Percentiles rank a stretch among this genome's conserved stretches.
Conservation (phyloP, 805 yeast species). For the Wickerhamia fluorescens region DNA sequence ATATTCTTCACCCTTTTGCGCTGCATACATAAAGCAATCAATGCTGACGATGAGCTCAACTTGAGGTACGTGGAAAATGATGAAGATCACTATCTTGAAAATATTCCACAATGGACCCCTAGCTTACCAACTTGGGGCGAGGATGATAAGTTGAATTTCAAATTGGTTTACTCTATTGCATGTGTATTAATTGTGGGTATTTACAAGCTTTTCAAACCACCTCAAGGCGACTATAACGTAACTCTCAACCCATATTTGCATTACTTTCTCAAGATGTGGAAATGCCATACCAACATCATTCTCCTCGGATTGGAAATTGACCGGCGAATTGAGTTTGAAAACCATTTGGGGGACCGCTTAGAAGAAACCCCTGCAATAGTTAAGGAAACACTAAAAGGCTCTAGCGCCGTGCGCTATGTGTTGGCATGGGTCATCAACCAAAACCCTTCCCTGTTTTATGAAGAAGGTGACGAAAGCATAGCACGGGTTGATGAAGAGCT, state of each 20-base stretch:
- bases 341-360: conserved; percentile 12
- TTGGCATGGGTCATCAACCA: conserved; percentile 55
- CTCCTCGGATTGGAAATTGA: conserved; percentile 51
- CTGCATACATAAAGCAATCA: conserved; percentile 26
- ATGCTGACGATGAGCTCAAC: conserved; percentile 36
- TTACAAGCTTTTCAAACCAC: conserved; percentile 24
- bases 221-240: conserved; percentile 22
- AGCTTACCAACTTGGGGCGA: conserved; percentile 7
- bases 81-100: conserved; percentile 17
- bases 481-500: not conserved
- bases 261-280: conserved; percentile 56
- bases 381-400: conserved; percentile 43
- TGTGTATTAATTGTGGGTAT: conserved; percentile 28
- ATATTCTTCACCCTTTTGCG: conserved; percentile 32
- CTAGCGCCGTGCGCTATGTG: conserved; percentile 55
- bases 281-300: conserved; percentile 53
- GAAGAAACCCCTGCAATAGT: conserved; percentile 27
- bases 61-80: conserved; percentile 37
- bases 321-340: conserved; percentile 26
- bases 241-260: conserved; percentile 58
- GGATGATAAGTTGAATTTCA: conserved; percentile 15
- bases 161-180: conserved; percentile 22
- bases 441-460: conserved; percentile 18
- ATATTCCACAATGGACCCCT: conserved; percentile 24
- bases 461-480: conserved; percentile 7